phyloP scores from a whole-genome alignment of 1,139 yeast genomes.

The Yamadazyma kanchanaburiensis region DNA sequence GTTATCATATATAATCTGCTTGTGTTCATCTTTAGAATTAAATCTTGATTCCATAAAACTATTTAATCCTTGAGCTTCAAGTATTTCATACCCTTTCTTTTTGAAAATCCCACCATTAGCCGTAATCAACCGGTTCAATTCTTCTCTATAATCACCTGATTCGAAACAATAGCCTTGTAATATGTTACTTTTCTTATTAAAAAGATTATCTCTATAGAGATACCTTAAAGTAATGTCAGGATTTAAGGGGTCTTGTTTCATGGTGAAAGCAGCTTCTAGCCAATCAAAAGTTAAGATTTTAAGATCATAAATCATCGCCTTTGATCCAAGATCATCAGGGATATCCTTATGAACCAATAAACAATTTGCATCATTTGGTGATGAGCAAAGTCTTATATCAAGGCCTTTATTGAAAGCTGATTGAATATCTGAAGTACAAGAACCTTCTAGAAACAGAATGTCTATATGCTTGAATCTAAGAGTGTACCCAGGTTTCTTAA shows the following conservation, averaged over 20 bases:
- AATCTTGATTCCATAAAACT: conserved; percentile 6
- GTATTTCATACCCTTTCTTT: conserved; percentile 4
- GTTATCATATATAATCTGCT: conserved; percentile 3
- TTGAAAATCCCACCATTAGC: conserved; percentile 5
- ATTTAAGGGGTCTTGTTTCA: conserved; percentile 1
- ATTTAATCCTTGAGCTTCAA: conserved; percentile 3
- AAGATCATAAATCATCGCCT: conserved; percentile 7
- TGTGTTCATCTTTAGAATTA: not conserved
- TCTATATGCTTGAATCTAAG: not conserved
- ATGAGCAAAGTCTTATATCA: conserved; percentile 22
- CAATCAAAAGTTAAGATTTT: conserved; percentile 7
- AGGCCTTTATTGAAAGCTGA: conserved; percentile 17
- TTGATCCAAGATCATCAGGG: conserved; percentile 4
- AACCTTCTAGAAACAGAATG: too few species aligned
- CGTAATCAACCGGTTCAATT: conserved; percentile 2
- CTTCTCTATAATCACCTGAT: conserved; percentile 6
- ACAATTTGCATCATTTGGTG: conserved; percentile 10
- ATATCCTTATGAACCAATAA: conserved; percentile 1
- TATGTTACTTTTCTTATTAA: conserved; percentile 2
- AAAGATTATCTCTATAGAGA: conserved; percentile 5
- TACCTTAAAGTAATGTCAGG: conserved; percentile 5
- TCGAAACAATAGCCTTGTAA: conserved; percentile 3
- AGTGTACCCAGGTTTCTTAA: conserved; percentile 15
- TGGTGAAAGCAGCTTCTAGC: conserved; percentile 3
- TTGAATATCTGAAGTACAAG: too few species aligned